Base-by-base conservation (phyloP, 768 basidiomycete species). In the Phanerochaete sordida region DNA sequence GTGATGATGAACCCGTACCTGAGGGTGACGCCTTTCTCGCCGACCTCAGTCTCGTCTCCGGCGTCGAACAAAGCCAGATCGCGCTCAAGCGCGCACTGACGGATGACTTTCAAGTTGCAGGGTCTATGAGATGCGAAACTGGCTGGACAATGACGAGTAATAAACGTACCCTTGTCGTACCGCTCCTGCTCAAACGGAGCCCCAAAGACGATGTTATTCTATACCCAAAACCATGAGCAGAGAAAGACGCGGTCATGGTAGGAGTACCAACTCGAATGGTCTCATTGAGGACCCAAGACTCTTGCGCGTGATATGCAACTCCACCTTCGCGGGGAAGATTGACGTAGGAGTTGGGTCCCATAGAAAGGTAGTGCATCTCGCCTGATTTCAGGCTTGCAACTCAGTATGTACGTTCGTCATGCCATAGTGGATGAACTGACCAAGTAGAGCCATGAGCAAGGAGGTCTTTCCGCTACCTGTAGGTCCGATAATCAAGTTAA, bases 231-330 rank as follows among this genome's bases (percentile, higher is more conserved):
- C n/a, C n/a, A n/a, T n/a, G n/a, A n/a, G n/a, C 9, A n/a, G n/a
- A n/a, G 30, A 13, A 11, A 15, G 8, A 3, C 30, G n/a, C n/a
- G n/a, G n/a, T n/a, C n/a, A n/a, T n/a, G n/a, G n/a, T n/a, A n/a
- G n/a, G n/a, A n/a, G 39, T 43, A 58, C 75, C 46, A 48, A 84
- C 86, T 68, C 74, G 77, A 56, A 91, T 89, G 0, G 88, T 91
- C 60, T 88, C 88, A 63, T 91, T 93, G 69, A 87, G 83, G 2
- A 93, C 86, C 91, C 91, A 95, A 4, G 88, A 85, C 68, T 93
- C 90, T 69, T 95, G 92, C 3, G 88, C 87, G 6, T 88, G 88
- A 68, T 90, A 93, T 1, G 90, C 85, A 31, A 95, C 80, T 5
- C 91, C 91, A 1, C 79, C 79, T 1, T 74, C 74, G 1, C 90